A percentile compares a stretch with the other conserved stretches of the same genome.
Conservation (phyloP, 2,329 filamentous ascomycete species). For the Domatiomyces globalis region DNA sequence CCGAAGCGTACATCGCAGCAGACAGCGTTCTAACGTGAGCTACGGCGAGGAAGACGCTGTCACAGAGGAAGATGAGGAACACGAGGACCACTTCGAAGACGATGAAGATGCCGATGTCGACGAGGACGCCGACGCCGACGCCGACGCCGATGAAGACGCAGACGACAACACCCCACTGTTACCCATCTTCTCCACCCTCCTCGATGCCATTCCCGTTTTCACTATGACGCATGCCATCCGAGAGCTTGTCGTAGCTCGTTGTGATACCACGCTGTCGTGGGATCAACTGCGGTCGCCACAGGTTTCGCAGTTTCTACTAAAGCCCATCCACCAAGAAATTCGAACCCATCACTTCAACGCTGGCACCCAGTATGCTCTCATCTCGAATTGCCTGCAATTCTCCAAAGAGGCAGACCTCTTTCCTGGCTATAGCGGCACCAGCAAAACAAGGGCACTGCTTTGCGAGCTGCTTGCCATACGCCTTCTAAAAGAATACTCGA, state of each 20-base stretch:
- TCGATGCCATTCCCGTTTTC: slow-evolving; percentile 79
- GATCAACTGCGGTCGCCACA: slow-evolving; percentile 92
- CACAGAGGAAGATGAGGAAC: slow-evolving; percentile 2
- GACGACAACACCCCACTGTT: slow-evolving; percentile 42
- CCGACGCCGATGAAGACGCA: slow-evolving; percentile 31
- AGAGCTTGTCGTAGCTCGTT: slow-evolving; percentile 66
- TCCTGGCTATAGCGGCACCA: slow-evolving; percentile 71
- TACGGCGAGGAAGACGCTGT: background rate
- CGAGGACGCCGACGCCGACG: slow-evolving; percentile 26
- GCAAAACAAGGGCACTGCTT: slow-evolving; percentile 69
- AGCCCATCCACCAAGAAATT: slow-evolving; percentile 87
- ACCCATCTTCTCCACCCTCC: slow-evolving; percentile 64
- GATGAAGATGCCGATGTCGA: slow-evolving; percentile 18
- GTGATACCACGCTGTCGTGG: slow-evolving; percentile 86
- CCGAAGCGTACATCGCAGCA: background rate
- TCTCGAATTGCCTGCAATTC: slow-evolving; percentile 91
- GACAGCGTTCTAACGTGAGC: background rate
- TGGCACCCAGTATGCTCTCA: slow-evolving; percentile 74
- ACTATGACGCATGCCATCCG: slow-evolving; percentile 81
- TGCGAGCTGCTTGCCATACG: slow-evolving; percentile 86
- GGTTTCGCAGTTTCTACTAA: slow-evolving; percentile 86
- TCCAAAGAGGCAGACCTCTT: slow-evolving; percentile 70
- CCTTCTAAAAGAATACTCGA: slow-evolving; percentile 75
- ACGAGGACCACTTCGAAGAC: slow-evolving; percentile 9
- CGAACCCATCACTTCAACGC: slow-evolving; percentile 68